Evolutionary conservation across 352 stramenopile species (phyloP).

Genomic region (Globisporangium cederbergense): DNA sequence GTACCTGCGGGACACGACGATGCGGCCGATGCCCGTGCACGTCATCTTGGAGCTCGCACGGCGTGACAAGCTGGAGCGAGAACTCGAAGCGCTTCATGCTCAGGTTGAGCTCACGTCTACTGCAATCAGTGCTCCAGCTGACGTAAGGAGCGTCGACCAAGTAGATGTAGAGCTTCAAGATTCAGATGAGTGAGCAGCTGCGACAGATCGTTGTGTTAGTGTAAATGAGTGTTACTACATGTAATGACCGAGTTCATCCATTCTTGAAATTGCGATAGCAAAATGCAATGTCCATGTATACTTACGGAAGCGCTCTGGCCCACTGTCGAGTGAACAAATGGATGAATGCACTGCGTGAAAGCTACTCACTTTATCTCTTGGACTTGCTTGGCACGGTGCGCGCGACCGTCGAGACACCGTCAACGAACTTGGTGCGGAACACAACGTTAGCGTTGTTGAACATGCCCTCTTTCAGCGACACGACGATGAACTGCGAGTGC

Average conservation of each 20-base stretch:
- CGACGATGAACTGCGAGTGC: conserved; percentile 99
- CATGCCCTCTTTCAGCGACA: conserved; percentile 99
- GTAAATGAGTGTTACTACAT: background rate
- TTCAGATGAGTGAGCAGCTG: background rate
- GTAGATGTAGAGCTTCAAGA: conserved; percentile 6
- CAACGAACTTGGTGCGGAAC: conserved; percentile 99
- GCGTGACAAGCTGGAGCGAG: conserved; percentile 29
- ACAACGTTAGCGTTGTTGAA: conserved; percentile 99
- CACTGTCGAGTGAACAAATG: background rate
- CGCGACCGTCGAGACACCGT: conserved; percentile 98
- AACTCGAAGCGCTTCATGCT: conserved; percentile 31
- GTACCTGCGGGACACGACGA: conserved; percentile 43
- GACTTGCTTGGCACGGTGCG: conserved; percentile 85
- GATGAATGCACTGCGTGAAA: background rate
- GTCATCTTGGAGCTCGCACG: conserved; percentile 64
- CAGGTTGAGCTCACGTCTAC: conserved; percentile 42
- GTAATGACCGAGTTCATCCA: background rate
- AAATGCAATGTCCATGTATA: conserved; percentile 12
- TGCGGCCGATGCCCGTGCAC: conserved; percentile 46
- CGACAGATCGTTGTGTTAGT: background rate
- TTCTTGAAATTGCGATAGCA: background rate
- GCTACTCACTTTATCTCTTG: conserved; percentile 28
- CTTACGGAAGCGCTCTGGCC: background rate
- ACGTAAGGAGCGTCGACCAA: conserved; percentile 3
- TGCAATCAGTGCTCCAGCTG: background rate